phyloP scores from a whole-genome alignment of 352 stramenopile genomes.

The Globisporangium paddicum region DNA sequence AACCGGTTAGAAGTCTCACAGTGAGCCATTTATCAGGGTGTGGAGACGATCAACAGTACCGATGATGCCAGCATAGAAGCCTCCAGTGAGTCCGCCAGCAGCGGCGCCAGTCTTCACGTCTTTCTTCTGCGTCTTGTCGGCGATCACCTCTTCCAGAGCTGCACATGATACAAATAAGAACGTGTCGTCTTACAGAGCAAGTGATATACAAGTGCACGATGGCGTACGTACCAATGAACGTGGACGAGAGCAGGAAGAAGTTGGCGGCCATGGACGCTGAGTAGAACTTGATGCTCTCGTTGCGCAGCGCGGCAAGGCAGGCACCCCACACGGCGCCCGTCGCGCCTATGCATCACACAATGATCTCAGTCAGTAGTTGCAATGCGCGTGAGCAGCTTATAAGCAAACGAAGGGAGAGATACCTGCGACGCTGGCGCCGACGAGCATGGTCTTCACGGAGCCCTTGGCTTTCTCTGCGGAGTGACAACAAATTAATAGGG shows the following conservation, averaged over 20 bases:
- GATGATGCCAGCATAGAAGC: conserved; percentile 65
- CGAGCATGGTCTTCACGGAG: conserved; percentile 65
- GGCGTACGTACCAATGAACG: conserved; percentile 60
- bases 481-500: background rate
- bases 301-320: conserved; percentile 57
- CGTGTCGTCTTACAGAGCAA: background rate
- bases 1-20: too few species aligned
- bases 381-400: too few species aligned
- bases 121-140: conserved; percentile 58
- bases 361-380: background rate
- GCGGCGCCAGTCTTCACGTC: conserved; percentile 52
- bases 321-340: conserved; percentile 54
- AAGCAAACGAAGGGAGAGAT: too few species aligned
- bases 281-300: conserved; percentile 80
- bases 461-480: conserved; percentile 57
- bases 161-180: background rate
- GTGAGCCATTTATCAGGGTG: background rate
- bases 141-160: conserved; percentile 78
- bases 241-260: conserved; percentile 80
- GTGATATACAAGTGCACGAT: background rate
- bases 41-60: conserved; percentile 27
- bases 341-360: conserved; percentile 22
- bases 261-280: conserved; percentile 80
- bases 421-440: conserved; percentile 50
- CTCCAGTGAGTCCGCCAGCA: conserved; percentile 60